Evolutionary conservation across 768 basidiomycete species (phyloP), one percentile per base, ranked within the genome.

Genomic region (Cystobasidium ongulense): DNA sequence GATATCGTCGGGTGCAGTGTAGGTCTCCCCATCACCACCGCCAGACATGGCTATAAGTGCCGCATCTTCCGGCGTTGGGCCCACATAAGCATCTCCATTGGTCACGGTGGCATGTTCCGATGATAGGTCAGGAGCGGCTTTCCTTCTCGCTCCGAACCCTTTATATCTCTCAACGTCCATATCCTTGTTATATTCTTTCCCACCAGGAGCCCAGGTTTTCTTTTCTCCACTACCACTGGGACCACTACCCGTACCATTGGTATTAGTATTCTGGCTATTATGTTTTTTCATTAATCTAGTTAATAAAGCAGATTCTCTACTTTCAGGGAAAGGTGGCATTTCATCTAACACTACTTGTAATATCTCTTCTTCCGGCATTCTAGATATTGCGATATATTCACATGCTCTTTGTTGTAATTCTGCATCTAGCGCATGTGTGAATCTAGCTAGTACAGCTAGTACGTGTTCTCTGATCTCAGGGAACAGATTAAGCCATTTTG

Each of bases 401-500:
- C 95, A 98, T 52, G 96, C 96, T 67, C 96, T 89, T 81, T 99
- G 96, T 81, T 99, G 96, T 1, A 99, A 85, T 79, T 99, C 96
- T 21, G 93, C 88, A 81, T 99, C 96, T 17, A 99, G 87, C 54
- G 97, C 91, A 79, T 95, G 92, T n/a, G 92, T 88, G 80, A 96
- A 98, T 18, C 93, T 91, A 78, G 97, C 93, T 78, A 99, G 96
- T 78, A 98, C 92, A 81, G 89, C 90, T 80, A 97, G 78, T 33
- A 99, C 86, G 77, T 97, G 93, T 7, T 88, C 86, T 78, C 94
- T 96, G 82, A 99, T 96, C 81, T 99, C 96, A 23, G 96, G 96
- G 82, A 98, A 99, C 72, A 99, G 91, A 80, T 99, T 99, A 76
- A 96, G 92, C 95, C 95, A 98, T 86, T 99, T 99, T 84, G 97